phyloP scores from a whole-genome alignment of 1,284 basidiomycete genomes.

The Sanghuangporus sanghuang region DNA sequence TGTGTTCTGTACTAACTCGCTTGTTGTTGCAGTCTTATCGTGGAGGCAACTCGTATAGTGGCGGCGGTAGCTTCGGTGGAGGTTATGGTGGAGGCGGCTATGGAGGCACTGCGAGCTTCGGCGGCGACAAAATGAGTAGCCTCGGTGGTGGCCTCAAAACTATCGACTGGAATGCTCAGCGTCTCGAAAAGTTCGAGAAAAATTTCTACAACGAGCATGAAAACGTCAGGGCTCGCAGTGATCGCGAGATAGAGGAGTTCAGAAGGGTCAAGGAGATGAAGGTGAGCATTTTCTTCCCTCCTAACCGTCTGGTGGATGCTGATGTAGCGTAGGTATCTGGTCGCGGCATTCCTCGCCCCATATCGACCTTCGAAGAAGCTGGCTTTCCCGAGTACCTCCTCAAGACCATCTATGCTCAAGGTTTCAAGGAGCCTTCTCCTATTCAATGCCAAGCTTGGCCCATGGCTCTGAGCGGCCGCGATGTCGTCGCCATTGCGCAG shows the following conservation, averaged over 20 bases:
- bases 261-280: conserved; percentile 84
- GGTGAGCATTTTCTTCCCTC: conserved; percentile 34
- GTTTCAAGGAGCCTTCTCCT: conserved; percentile 85
- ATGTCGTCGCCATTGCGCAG: conserved; percentile 95
- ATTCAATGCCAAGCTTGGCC: conserved; percentile 99
- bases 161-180: conserved; percentile 79
- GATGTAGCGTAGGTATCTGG: conserved; percentile 71
- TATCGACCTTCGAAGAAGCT: conserved; percentile 90
- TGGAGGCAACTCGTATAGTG: conserved; percentile 22
- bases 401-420: conserved; percentile 89
- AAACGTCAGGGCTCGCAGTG: conserved; percentile 72
- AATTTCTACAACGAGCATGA: conserved; percentile 98
- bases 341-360: conserved; percentile 82
- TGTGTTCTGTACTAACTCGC: background rate
- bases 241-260: conserved; percentile 88
- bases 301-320: conserved; percentile 7
- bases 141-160: conserved; percentile 81
- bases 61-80: conserved; percentile 23
- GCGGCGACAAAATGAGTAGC: conserved; percentile 73
- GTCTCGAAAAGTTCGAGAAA: conserved; percentile 85
- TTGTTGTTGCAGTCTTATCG: conserved; percentile 8
- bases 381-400: conserved; percentile 97
- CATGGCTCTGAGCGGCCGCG: conserved; percentile 91
- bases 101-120: conserved; percentile 29
- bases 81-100: conserved; percentile 33